Conservation (phyloP, 2,329 filamentous ascomycete species). For the Fusarium tuaranense region DNA sequence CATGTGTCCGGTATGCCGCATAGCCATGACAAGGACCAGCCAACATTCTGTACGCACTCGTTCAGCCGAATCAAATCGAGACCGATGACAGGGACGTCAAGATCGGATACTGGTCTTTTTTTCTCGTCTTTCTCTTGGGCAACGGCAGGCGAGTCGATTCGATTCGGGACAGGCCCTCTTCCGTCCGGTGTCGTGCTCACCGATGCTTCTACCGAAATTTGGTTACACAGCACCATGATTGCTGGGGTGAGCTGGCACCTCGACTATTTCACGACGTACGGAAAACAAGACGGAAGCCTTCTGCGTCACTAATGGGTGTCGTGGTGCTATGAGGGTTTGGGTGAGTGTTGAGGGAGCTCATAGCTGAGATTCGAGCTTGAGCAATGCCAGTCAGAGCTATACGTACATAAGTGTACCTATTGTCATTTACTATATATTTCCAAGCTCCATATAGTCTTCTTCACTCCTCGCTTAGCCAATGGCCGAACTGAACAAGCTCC, state of each 20-base stretch:
- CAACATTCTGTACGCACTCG: neutral
- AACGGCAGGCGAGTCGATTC: neutral
- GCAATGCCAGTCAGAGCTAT: neutral
- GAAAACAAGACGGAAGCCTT: conserved; percentile 14
- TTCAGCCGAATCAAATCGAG: neutral
- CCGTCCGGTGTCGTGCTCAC: conserved; percentile 23
- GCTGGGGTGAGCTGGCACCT: conserved; percentile 24
- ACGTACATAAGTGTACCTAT: too few relatives aligned
- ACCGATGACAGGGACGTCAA: neutral
- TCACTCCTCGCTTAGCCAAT: neutral
- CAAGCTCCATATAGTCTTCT: neutral
- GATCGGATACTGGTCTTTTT: neutral
- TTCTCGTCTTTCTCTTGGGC: neutral
- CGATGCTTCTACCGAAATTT: conserved; percentile 33
- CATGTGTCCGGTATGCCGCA: neutral
- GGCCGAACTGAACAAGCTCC: conserved; percentile 14
- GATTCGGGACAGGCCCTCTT: neutral
- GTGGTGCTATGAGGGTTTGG: neutral
- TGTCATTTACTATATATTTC: neutral
- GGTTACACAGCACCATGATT: conserved; percentile 35
- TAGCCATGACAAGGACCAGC: neutral
- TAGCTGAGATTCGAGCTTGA: neutral
- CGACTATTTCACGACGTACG: conserved; percentile 17
- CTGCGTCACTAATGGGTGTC: conserved; percentile 12
- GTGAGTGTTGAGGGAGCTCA: neutral